Conservation (phyloP, 352 stramenopile species). For the Pelagophyceae sp. region DNA sequence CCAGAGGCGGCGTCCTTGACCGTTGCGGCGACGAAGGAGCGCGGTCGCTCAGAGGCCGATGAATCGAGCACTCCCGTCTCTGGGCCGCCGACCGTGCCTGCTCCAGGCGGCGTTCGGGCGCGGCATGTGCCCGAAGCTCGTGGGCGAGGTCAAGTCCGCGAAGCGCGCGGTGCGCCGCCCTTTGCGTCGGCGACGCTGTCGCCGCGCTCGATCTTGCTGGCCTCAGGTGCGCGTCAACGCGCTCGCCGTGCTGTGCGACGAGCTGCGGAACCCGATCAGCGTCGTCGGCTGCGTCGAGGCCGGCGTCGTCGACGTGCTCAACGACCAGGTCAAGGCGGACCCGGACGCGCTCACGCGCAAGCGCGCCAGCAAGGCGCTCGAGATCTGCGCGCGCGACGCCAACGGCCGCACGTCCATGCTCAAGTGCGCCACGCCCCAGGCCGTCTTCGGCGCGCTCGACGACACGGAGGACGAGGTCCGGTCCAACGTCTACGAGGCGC, state of each 20-base stretch:
- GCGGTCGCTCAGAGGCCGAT: no score
- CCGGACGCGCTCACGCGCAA: background rate
- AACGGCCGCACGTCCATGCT: background rate
- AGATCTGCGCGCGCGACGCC: constrained; percentile 4
- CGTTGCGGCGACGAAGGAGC: no score
- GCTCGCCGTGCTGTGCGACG: constrained; percentile 5
- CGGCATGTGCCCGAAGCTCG: constrained; percentile 6
- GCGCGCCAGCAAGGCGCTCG: background rate
- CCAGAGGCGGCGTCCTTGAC: no score
- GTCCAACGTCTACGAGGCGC: background rate
- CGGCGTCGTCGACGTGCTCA: constrained; percentile 5
- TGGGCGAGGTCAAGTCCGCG: background rate
- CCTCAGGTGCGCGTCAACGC: background rate
- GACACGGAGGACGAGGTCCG: background rate
- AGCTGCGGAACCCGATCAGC: background rate
- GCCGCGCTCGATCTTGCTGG: no score
- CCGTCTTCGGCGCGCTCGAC: background rate
- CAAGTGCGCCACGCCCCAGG: background rate
- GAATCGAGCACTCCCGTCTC: no score
- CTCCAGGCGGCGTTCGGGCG: background rate
- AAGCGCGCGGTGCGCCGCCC: background rate
- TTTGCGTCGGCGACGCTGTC: no score
- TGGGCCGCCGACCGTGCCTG: no score
- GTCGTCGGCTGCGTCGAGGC: constrained; percentile 2
- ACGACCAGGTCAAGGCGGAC: background rate